Percentiles rank a stretch among this genome's conserved stretches.
Evolutionary conservation across 352 stramenopile genomes (phyloP).

Genomic region (Phytopythium litorale): DNA sequence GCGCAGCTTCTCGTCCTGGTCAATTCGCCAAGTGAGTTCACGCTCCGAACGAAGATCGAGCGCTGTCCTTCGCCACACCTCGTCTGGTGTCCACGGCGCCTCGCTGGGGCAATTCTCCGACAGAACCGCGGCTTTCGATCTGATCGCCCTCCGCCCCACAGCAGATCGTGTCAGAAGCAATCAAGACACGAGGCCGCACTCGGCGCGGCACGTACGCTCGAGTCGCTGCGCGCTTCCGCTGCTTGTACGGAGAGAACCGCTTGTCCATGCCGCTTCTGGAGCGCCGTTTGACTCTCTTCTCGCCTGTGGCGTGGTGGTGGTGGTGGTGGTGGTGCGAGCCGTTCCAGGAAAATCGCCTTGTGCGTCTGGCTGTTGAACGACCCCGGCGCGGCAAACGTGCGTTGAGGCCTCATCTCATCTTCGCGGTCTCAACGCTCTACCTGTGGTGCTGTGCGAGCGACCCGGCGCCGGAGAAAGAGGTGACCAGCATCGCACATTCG

Average conservation of each 20-base stretch:
- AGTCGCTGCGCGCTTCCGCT: conserved; percentile 17
- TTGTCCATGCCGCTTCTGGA: conserved; percentile 14
- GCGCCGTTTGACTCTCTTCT: not conserved
- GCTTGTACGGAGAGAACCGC: conserved; percentile 22
- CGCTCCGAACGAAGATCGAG: not conserved
- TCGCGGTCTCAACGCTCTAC: too few relatives aligned
- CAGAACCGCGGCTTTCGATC: conserved; percentile 9
- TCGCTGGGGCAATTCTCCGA: conserved; percentile 2
- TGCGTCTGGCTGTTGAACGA: not conserved
- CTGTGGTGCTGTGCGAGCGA: not conserved
- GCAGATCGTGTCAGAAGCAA: not conserved
- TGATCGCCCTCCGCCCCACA: conserved; percentile 4
- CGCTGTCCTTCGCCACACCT: conserved; percentile 20
- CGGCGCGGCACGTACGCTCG: conserved; percentile 19
- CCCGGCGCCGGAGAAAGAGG: too few relatives aligned
- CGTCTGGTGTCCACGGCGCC: conserved; percentile 33
- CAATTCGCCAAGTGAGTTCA: not conserved
- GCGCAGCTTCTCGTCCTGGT: conserved; percentile 65
- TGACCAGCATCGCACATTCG: not conserved
- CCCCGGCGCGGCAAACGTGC: too few relatives aligned
- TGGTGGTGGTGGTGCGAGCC: not conserved
- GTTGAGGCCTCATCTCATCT: too few relatives aligned
- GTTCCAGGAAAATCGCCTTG: conserved; percentile 3
- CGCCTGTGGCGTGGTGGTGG: not conserved
- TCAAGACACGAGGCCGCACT: conserved; percentile 1